phyloP scores from a whole-genome alignment of 441 rosid species.

The Rhodomyrtus psidioides region DNA sequence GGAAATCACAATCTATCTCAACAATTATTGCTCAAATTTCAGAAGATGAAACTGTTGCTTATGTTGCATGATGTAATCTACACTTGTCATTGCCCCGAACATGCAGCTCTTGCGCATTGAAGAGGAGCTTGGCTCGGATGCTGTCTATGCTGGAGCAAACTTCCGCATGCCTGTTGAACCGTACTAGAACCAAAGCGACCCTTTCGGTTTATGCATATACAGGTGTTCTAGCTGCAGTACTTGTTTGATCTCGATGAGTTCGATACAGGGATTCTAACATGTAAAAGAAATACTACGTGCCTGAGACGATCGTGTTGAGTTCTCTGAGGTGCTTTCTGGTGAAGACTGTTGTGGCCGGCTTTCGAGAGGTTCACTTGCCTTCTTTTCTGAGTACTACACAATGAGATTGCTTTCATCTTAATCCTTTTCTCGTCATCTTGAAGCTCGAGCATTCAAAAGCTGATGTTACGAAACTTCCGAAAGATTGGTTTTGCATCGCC shows the following conservation, averaged over 20 bases:
- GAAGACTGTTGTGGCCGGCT: neutral
- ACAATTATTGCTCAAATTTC: neutral
- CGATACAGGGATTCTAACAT: neutral
- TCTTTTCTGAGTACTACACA: neutral
- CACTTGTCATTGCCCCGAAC: neutral
- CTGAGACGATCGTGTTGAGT: neutral
- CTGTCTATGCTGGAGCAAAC: conserved; percentile 31
- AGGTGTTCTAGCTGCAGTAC: neutral
- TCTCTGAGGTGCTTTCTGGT: neutral
- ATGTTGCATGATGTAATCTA: neutral
- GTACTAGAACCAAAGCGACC: neutral
- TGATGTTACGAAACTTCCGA: neutral
- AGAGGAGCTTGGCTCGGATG: conserved; percentile 36
- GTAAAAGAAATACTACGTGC: neutral
- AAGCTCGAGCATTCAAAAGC: neutral
- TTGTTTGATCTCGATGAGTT: neutral
- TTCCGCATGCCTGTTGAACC: conserved; percentile 39
- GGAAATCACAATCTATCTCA: neutral
- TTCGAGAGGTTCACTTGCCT: neutral
- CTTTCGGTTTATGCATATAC: neutral
- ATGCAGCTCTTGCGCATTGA: conserved; percentile 38
- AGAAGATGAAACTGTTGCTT: neutral
- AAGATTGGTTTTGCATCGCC: neutral
- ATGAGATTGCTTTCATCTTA: neutral
- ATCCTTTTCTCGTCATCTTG: neutral